Base-by-base conservation (phyloP, 2,329 filamentous ascomycete species). In the Uncinocarpus reesii region DNA sequence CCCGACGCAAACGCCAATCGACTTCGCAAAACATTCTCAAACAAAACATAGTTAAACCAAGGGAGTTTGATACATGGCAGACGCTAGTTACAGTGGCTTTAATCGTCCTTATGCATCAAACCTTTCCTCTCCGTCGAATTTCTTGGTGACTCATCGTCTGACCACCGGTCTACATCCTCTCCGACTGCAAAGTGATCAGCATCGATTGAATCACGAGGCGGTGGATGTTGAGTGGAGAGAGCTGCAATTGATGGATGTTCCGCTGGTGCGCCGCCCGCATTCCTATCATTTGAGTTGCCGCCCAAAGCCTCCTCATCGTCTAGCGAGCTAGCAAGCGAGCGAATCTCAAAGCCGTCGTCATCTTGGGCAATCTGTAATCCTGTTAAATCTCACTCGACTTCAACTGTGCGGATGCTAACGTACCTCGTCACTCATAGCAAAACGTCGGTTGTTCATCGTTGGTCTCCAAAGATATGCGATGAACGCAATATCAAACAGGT, bases 351-450 rank as follows among this genome's bases (percentile, higher is more conserved):
- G 29, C 92, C 92, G 62, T 96, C 90, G 58, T 98, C 92, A 60
- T 98, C 92, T 77, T 96, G 92, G 2, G 92, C 90, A 62, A 98
- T 83, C 78, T 82, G 53, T 34, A 31, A 20, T 44, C 13, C 31
- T 13, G 24, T 43, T 32, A 20, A 26, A 3, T 4, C 32, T 16
- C 11, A n/a, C n/a, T 34, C 11, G 0, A 7, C 23, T 29, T 15
- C 7, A 16, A 31, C 13, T 16, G 7, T 8, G 5, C 13, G 8
- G 28, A 21, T 46, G 31, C 6, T 20, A 71, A 59, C 26, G 26
- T 71, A 81, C 79, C 75, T 98, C 92, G 61, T 98, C 92, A 70
- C 86, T 94, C 92, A 98, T 98, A 53, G 92, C 92, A 60, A 98
- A 98, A 49, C 92, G 80, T 58, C 89, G 79, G 70, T 98, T 98